These are phyloP conservation scores for Rhizophagus sp. DNA, from an alignment of 192 early-diverging fungal species.

Conservation along the genomic window DNA sequence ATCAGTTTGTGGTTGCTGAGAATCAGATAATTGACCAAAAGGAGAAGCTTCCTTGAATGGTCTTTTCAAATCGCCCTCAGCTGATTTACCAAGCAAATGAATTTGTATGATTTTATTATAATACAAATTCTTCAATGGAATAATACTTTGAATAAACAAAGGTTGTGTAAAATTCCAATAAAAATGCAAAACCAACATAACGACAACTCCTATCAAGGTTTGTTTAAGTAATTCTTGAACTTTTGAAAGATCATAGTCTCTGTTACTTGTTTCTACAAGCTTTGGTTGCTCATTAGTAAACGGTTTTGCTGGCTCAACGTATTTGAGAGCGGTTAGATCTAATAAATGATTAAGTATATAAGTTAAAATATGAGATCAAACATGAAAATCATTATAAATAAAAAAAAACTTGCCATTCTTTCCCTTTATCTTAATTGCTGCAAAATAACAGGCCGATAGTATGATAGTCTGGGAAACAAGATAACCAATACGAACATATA, in stretches of 20 bases:
- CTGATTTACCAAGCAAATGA: slow-evolving; percentile 71
- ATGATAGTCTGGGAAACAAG: slow-evolving; percentile 57
- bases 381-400: not conserved
- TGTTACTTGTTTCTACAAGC: slow-evolving; percentile 62
- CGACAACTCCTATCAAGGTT: slow-evolving; percentile 63
- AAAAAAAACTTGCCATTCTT: slow-evolving; percentile 67
- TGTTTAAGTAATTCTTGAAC: slow-evolving; percentile 70
- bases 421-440: slow-evolving; percentile 49
- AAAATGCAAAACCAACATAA: slow-evolving; percentile 83
- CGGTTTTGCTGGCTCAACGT: slow-evolving; percentile 72
- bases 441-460: slow-evolving; percentile 42
- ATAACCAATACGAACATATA: slow-evolving; percentile 60
- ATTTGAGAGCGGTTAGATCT: slow-evolving; percentile 80
- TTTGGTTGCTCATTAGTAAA: slow-evolving; percentile 44
- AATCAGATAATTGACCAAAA: slow-evolving; percentile 59
- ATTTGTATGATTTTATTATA: slow-evolving; percentile 76
- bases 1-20: slow-evolving; percentile 48
- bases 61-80: slow-evolving; percentile 77
- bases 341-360: slow-evolving; percentile 1
- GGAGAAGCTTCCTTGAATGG: slow-evolving; percentile 82
- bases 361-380: not conserved
- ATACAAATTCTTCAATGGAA: slow-evolving; percentile 73
- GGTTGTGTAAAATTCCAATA: slow-evolving; percentile 89
- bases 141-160: slow-evolving; percentile 80
- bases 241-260: slow-evolving; percentile 78